Percentiles rank a stretch among this genome's conserved stretches.
phyloP scores from a whole-genome alignment of 305 asterid species.

The Fraxinus albicans region DNA sequence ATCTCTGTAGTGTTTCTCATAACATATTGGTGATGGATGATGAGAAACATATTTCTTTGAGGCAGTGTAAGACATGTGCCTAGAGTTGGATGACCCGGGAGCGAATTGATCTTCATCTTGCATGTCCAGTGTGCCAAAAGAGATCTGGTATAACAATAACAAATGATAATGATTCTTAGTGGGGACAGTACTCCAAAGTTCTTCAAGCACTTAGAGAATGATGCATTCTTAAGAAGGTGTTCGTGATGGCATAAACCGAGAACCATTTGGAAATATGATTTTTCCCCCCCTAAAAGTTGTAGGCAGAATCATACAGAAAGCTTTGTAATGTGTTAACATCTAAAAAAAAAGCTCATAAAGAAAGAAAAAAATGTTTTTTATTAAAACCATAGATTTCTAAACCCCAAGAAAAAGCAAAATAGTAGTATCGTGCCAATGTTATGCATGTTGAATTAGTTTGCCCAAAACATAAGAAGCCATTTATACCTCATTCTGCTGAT shows the following conservation, averaged over 20 bases:
- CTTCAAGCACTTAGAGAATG: neutral
- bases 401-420: neutral
- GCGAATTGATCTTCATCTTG: constrained; percentile 40
- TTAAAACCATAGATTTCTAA: constrained; percentile 11
- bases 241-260: constrained; percentile 3
- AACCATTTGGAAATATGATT: constrained; percentile 12
- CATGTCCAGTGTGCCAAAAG: constrained; percentile 46
- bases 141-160: constrained; percentile 44
- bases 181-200: neutral
- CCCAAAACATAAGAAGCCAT: constrained; percentile 17
- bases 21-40: constrained; percentile 83
- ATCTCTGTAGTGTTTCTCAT: constrained; percentile 80
- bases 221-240: neutral
- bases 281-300: neutral
- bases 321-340: neutral
- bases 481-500: constrained; percentile 64
- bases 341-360: neutral
- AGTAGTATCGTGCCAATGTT: constrained; percentile 1
- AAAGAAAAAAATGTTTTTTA: neutral
- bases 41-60: constrained; percentile 50
- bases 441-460: constrained; percentile 12
- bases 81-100: constrained; percentile 34
- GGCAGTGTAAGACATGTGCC: constrained; percentile 31
- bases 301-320: constrained; percentile 19
- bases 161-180: constrained; percentile 17